These are phyloP conservation scores for Sporothrix pseudoabietina DNA, from an alignment of 2,329 filamentous ascomycete genomes.

Conservation along the genomic window DNA sequence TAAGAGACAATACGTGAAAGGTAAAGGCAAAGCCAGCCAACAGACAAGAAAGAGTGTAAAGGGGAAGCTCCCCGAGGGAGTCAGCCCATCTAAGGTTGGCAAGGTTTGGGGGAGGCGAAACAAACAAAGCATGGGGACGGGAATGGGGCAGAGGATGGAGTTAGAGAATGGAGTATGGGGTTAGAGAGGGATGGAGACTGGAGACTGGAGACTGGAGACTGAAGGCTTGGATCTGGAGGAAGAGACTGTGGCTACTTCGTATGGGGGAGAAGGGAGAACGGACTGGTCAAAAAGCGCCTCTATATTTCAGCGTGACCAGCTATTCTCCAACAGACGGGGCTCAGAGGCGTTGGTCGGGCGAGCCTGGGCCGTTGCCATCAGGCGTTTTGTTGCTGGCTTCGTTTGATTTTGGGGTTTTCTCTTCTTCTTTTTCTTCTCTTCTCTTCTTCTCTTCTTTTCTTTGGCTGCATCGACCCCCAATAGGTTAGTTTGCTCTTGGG, in stretches of 20 bases:
- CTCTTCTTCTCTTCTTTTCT: neutral
- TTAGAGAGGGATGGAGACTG: neutral
- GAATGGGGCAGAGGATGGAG: neutral
- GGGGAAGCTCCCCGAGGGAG: conserved; percentile 18
- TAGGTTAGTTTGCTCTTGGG: neutral
- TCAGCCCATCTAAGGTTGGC: neutral
- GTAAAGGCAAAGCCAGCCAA: neutral
- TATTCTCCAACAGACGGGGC: conserved; percentile 4
- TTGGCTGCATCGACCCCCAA: neutral
- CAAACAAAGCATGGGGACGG: conserved; percentile 4
- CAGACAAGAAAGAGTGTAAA: neutral
- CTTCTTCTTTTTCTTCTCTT: neutral
- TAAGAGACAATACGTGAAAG: neutral
- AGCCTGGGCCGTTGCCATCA: neutral
- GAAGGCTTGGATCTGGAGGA: neutral
- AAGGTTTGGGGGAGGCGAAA: conserved; percentile 6
- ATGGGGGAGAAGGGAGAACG: neutral
- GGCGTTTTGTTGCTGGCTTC: neutral
- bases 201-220: neutral
- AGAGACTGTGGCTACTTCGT: neutral
- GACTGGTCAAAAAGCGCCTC: neutral
- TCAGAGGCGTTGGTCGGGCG: neutral
- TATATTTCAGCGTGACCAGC: neutral
- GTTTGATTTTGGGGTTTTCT: neutral
- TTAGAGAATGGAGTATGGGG: neutral